Conservation (phyloP, 306 rosid genomes). For the Lotus japonicus region DNA sequence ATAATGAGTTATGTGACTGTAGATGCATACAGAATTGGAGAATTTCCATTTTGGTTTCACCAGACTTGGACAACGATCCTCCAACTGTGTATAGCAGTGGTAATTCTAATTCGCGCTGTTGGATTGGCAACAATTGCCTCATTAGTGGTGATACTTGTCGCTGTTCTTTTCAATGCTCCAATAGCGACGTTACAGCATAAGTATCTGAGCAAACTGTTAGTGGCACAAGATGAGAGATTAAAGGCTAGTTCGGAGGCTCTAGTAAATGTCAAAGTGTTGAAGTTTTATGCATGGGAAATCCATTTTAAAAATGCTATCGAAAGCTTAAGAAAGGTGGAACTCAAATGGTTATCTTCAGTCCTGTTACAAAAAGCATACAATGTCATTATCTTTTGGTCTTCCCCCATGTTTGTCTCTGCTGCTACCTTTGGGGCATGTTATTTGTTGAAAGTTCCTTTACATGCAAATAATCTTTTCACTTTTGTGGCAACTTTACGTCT, state of each 20-base stretch:
- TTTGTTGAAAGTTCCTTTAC: conserved; percentile 52
- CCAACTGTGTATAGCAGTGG: conserved; percentile 46
- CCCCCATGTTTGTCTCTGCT: conserved; percentile 58
- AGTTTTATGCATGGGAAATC: conserved; percentile 72
- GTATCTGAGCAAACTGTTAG: conserved; percentile 49
- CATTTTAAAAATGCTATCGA: conserved; percentile 52
- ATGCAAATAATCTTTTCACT: conserved; percentile 68
- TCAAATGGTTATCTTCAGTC: conserved; percentile 43
- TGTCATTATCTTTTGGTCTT: conserved; percentile 50
- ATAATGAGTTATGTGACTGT: conserved; percentile 29
- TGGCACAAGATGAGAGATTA: conserved; percentile 58
- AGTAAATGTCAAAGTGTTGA: conserved; percentile 59
- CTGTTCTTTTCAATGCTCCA: conserved; percentile 59
- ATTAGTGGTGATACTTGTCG: conserved; percentile 47
- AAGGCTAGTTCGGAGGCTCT: conserved; percentile 60
- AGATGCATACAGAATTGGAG: conserved; percentile 74
- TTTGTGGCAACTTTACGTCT: conserved; percentile 64
- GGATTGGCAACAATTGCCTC: conserved; percentile 69
- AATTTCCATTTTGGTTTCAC: conserved; percentile 74
- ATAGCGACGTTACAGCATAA: conserved; percentile 61
- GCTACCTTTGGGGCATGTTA: conserved; percentile 59
- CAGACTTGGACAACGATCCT: conserved; percentile 62
- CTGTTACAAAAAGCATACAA: conserved; percentile 38
- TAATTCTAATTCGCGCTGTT: conserved; percentile 44
- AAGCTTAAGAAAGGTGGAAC: conserved; percentile 46